phyloP scores from a whole-genome alignment of 1,284 basidiomycete species.

The Cystobasidium slooffiae region DNA sequence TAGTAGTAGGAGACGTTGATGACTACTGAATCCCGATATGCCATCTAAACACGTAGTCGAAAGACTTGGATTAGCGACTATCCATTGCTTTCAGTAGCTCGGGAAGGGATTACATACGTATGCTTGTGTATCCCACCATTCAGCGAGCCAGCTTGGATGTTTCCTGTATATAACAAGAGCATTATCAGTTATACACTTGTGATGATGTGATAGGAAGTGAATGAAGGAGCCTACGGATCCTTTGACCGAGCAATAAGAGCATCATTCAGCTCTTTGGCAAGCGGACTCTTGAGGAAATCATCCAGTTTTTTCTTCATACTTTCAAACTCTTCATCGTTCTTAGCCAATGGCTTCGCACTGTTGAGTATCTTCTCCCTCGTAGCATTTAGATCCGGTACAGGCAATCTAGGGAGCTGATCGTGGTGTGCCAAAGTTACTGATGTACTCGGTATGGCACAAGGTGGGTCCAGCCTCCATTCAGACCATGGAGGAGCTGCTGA shows the following conservation, averaged over 20 bases:
- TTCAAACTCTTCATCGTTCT: slow-evolving; percentile 33
- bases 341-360: slow-evolving; percentile 45
- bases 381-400: slow-evolving; percentile 47
- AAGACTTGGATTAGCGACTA: not conserved
- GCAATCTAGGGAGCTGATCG: slow-evolving; percentile 46
- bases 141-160: slow-evolving; percentile 50
- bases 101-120: slow-evolving; percentile 33
- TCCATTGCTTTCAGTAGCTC: not conserved
- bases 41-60: slow-evolving; percentile 44
- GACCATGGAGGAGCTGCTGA: slow-evolving; percentile 44
- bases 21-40: slow-evolving; percentile 52
- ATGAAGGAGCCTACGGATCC: slow-evolving; percentile 33
- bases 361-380: slow-evolving; percentile 47
- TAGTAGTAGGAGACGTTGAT: slow-evolving; percentile 51
- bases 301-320: slow-evolving; percentile 44
- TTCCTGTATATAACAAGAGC: slow-evolving; percentile 4
- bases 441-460: slow-evolving; percentile 35
- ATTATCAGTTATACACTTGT: not conserved
- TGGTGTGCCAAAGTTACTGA: slow-evolving; percentile 47
- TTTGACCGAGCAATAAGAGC: slow-evolving; percentile 46
- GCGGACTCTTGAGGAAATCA: slow-evolving; percentile 45
- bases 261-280: slow-evolving; percentile 45
- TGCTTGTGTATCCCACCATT: slow-evolving; percentile 52
- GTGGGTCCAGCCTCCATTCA: slow-evolving; percentile 49
- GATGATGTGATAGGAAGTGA: not conserved